Conservation (phyloP, 2,329 filamentous ascomycete species). For the Cladosporium sphaerospermum region DNA sequence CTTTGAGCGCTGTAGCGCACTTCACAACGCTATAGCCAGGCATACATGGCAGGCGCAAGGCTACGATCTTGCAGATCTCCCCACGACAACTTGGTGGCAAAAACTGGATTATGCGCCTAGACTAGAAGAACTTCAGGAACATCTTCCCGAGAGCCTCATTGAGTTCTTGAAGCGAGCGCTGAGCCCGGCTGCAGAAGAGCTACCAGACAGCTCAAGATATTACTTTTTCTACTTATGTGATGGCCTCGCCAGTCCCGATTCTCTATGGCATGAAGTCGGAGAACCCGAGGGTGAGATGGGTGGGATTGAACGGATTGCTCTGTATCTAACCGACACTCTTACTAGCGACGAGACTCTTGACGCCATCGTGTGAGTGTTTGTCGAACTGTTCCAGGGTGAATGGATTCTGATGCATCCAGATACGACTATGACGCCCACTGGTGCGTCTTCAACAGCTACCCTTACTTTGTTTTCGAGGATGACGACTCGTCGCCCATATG, state of each 20-base stretch:
- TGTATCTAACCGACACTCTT: background rate
- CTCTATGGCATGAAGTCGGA: background rate
- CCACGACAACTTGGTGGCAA: background rate
- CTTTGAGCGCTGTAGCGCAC: background rate
- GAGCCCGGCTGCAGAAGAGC: background rate
- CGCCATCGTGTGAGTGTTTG: background rate
- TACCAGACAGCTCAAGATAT: background rate
- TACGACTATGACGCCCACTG: conserved; percentile 1
- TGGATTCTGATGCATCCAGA: background rate
- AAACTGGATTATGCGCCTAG: background rate
- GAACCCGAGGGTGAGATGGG: background rate
- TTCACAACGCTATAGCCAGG: background rate
- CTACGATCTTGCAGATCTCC: background rate
- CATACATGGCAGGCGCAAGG: background rate
- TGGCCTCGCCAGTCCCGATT: background rate
- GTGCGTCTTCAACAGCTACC: background rate
- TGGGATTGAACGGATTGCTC: background rate
- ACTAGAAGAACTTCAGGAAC: background rate
- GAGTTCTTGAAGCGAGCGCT: conserved; percentile 1
- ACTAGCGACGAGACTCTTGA: conserved; percentile 1
- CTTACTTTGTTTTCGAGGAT: background rate
- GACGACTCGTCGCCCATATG: conserved; percentile 1
- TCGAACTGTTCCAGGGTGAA: background rate
- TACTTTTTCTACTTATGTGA: conserved; percentile 1
- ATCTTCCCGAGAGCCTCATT: background rate